Conservation (phyloP, 2,329 filamentous ascomycete species). For the Davidsoniella eucalypti region DNA sequence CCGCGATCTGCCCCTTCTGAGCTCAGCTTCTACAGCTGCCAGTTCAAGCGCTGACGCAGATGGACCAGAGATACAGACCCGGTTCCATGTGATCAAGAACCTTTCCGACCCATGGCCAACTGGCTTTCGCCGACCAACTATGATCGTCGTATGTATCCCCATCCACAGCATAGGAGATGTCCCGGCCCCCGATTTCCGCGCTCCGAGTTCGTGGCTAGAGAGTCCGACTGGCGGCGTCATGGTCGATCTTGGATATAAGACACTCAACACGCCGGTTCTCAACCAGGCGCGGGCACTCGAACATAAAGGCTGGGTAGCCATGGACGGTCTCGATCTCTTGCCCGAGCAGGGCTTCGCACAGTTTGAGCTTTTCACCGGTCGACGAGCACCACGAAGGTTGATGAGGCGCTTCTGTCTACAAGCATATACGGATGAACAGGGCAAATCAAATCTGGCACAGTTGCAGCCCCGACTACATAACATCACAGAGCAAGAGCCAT, state of each 20-base stretch:
- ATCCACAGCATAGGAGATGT: constrained; percentile 47
- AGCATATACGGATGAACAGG: constrained; percentile 28
- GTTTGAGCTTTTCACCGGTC: constrained; percentile 65
- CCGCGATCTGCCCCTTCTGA: constrained; percentile 26
- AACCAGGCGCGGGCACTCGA: constrained; percentile 46
- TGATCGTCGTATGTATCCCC: constrained; percentile 62
- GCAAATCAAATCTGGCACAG: constrained; percentile 24
- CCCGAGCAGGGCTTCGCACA: constrained; percentile 69
- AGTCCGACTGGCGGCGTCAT: constrained; percentile 62
- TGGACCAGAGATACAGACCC: constrained; percentile 19
- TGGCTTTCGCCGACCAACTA: constrained; percentile 46
- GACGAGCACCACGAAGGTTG: constrained; percentile 32
- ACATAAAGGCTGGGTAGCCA: constrained; percentile 51
- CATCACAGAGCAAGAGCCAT: constrained; percentile 26
- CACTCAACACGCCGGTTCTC: constrained; percentile 53
- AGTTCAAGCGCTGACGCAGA: background rate
- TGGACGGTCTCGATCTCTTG: constrained; percentile 60
- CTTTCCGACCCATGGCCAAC: constrained; percentile 48
- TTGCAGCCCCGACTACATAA: constrained; percentile 25
- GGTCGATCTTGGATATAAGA: constrained; percentile 59
- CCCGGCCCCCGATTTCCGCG: constrained; percentile 51
- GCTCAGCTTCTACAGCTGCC: constrained; percentile 18
- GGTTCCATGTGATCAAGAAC: constrained; percentile 41
- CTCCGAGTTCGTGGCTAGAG: constrained; percentile 52
- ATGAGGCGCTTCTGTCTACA: constrained; percentile 51